Percentiles rank a stretch among this genome's conserved stretches.
phyloP scores from a whole-genome alignment of 192 early-diverging fungal species.

The Phycomyces blakesleeanus region DNA sequence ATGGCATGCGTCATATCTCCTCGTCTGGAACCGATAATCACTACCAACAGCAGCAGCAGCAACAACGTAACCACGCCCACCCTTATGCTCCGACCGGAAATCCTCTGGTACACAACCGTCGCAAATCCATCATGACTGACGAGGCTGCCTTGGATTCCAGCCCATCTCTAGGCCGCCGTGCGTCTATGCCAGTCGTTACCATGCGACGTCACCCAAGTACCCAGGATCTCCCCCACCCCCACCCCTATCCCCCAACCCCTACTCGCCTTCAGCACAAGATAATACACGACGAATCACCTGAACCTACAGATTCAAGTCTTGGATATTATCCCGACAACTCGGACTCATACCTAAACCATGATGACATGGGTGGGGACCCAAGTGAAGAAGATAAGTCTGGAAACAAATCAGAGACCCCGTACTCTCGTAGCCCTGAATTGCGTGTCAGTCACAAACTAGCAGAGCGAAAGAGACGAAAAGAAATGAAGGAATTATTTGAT shows the following conservation, averaged over 20 bases:
- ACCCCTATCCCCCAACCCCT: slow-evolving; percentile 6
- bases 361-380: neutral
- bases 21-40: neutral
- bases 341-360: slow-evolving; percentile 1
- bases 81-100: neutral
- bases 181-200: slow-evolving; percentile 31
- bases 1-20: neutral
- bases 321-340: neutral
- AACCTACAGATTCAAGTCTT: neutral
- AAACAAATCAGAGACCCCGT: slow-evolving; percentile 48
- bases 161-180: slow-evolving; percentile 22
- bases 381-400: slow-evolving; percentile 1
- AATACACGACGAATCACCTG: neutral
- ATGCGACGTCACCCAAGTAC: slow-evolving; percentile 2
- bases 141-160: slow-evolving; percentile 1
- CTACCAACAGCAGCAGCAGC: slow-evolving; percentile 1
- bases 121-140: slow-evolving; percentile 21
- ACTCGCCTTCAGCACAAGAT: neutral
- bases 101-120: slow-evolving; percentile 5
- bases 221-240: neutral
- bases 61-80: slow-evolving; percentile 1
- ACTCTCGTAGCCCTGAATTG: slow-evolving; percentile 70
- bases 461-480: slow-evolving; percentile 81
- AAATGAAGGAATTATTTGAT: slow-evolving; percentile 93
- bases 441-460: slow-evolving; percentile 84